phyloP scores from a whole-genome alignment of 2,329 filamentous ascomycete genomes.

The Colletotrichum neosansevieriae region DNA sequence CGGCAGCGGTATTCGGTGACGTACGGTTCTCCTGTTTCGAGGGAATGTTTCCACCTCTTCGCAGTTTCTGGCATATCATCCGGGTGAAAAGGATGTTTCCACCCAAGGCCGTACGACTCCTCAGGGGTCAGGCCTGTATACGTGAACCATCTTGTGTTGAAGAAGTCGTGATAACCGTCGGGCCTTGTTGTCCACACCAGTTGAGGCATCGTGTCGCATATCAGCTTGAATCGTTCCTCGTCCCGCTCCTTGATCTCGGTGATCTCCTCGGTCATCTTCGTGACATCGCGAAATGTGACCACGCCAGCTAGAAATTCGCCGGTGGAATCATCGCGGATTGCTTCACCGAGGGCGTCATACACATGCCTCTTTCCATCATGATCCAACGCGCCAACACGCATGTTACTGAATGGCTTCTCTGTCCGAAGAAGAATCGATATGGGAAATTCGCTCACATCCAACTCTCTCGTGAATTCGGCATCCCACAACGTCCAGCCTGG shows the following conservation, averaged over 20 bases:
- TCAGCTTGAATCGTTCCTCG: slow-evolving; percentile 79
- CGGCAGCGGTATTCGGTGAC: slow-evolving; percentile 78
- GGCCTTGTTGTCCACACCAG: slow-evolving; percentile 80
- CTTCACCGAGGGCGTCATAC: slow-evolving; percentile 76
- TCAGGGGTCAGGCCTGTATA: slow-evolving; percentile 77
- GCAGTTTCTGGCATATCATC: slow-evolving; percentile 73
- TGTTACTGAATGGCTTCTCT: slow-evolving; percentile 68
- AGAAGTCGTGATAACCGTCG: slow-evolving; percentile 78
- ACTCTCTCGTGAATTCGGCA: slow-evolving; percentile 71
- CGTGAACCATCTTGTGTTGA: slow-evolving; percentile 82
- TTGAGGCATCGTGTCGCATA: slow-evolving; percentile 80
- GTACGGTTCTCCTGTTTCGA: slow-evolving; percentile 77
- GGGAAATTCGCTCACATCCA: slow-evolving; percentile 73
- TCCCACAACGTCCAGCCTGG: slow-evolving; percentile 72
- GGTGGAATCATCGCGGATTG: slow-evolving; percentile 73
- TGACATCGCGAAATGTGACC: slow-evolving; percentile 79
- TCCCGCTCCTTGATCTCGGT: slow-evolving; percentile 77
- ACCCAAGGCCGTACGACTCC: slow-evolving; percentile 71
- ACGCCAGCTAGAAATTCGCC: slow-evolving; percentile 81
- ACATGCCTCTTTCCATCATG: slow-evolving; percentile 63
- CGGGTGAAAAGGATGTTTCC: slow-evolving; percentile 75
- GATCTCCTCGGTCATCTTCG: slow-evolving; percentile 76
- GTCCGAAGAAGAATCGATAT: slow-evolving; percentile 74
- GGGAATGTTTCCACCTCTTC: slow-evolving; percentile 70
- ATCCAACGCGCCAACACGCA: slow-evolving; percentile 74